Percentiles rank a stretch among this genome's conserved stretches.
phyloP scores from a whole-genome alignment of 441 rosid genomes.

The Corymbia citriodora region DNA sequence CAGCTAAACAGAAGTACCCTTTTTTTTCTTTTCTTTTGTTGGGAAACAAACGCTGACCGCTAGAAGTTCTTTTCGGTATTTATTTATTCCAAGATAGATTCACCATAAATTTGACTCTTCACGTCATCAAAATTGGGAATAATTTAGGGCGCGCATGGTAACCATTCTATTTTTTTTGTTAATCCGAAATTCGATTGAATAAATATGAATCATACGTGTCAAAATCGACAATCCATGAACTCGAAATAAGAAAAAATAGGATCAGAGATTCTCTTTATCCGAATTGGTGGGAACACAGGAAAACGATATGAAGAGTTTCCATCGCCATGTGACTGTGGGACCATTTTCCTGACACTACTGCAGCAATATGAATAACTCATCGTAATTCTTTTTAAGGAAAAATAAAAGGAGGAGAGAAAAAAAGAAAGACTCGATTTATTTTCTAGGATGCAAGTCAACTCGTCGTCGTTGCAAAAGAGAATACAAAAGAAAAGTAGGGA shows the following conservation, averaged over 20 bases:
- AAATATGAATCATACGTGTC: not conserved
- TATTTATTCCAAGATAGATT: not conserved
- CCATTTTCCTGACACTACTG: rapidly evolving
- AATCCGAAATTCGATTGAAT: not conserved
- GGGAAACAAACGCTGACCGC: not conserved
- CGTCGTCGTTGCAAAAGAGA: not conserved
- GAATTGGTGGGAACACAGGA: not conserved
- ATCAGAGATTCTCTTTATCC: not conserved
- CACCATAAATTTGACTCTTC: not conserved
- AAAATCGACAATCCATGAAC: not conserved
- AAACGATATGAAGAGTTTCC: not conserved
- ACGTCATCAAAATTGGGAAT: not conserved
- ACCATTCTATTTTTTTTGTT: not conserved
- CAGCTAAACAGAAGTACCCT: no score
- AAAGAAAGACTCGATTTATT: not conserved
- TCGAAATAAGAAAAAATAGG: not conserved
- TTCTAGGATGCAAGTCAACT: not conserved
- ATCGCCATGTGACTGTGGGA: not conserved
- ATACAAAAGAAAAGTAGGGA: not conserved
- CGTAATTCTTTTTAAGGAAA: not conserved
- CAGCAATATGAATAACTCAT: no score
- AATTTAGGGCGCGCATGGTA: no score
- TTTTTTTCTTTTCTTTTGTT: not conserved
- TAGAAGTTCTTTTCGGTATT: not conserved
- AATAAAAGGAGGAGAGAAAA: not conserved